Percentiles rank a stretch among this genome's conserved stretches.
These are phyloP conservation scores for Geranium incanum DNA, from an alignment of 441 rosid species.

Conservation along the genomic window DNA sequence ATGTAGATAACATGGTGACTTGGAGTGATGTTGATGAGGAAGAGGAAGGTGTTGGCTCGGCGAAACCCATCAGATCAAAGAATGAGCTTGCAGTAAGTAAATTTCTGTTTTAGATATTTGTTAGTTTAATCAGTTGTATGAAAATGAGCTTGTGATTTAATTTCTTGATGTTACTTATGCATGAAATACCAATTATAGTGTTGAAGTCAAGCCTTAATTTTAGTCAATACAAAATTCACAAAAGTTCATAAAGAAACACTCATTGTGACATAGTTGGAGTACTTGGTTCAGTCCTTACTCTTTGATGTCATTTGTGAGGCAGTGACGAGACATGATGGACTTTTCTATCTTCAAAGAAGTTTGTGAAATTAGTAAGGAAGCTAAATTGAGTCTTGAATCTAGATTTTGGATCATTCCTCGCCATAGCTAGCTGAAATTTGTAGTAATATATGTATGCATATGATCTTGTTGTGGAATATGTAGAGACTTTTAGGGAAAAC, in stretches of 20 bases:
- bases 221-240: background rate
- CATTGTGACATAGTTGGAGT: too few relatives aligned
- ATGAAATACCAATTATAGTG: too few relatives aligned
- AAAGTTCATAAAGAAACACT: too few relatives aligned
- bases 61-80: constrained; percentile 69
- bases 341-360: background rate
- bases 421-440: background rate
- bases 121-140: background rate
- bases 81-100: constrained; percentile 64
- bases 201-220: background rate
- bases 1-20: constrained; percentile 9
- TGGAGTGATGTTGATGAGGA: constrained; percentile 25
- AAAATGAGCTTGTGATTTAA: too few relatives aligned
- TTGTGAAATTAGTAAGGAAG: background rate
- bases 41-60: constrained; percentile 30
- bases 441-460: background rate
- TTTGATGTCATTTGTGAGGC: too few relatives aligned
- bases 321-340: background rate
- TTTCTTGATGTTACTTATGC: too few relatives aligned
- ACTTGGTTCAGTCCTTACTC: too few relatives aligned
- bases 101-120: background rate
- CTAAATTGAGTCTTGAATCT: background rate
- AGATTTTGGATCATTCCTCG: background rate
- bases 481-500: background rate
- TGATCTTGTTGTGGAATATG: background rate